Conservation (phyloP, 2,329 filamentous ascomycete species). For the Ascochyta lentis region DNA sequence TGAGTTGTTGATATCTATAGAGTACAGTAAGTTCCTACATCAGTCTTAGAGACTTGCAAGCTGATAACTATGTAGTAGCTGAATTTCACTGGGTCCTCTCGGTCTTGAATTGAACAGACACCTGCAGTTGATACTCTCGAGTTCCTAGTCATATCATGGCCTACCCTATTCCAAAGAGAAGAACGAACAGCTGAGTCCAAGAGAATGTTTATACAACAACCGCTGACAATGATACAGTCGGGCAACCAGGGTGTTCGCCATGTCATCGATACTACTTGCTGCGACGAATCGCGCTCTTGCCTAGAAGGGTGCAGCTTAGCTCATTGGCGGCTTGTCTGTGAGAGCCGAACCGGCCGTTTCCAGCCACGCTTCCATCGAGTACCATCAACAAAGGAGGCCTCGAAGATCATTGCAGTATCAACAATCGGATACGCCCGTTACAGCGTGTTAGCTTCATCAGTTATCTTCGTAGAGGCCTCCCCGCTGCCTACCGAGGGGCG, state of each 20-base stretch:
- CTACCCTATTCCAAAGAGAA: not conserved
- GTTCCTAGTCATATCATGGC: not conserved
- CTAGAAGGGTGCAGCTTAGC: conserved; percentile 17
- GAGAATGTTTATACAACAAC: not conserved
- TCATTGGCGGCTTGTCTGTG: conserved; percentile 21
- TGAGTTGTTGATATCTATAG: not conserved
- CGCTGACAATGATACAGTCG: conserved; percentile 3
- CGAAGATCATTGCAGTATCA: conserved; percentile 3
- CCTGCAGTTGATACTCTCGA: not conserved
- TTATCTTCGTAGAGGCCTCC: not conserved
- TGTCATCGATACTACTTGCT: conserved; percentile 2
- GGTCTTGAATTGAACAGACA: not conserved
- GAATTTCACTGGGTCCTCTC: conserved; percentile 10
- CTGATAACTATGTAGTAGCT: conserved; percentile 28
- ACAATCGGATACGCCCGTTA: conserved; percentile 5
- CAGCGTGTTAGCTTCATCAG: conserved; percentile 2
- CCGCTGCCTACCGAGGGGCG: conserved; percentile 6
- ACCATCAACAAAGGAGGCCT: conserved; percentile 13
- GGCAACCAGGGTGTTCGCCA: not conserved
- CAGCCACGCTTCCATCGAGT: conserved; percentile 5
- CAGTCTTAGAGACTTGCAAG: not conserved
- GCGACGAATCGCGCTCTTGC: conserved; percentile 20
- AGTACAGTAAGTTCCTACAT: conserved; percentile 11
- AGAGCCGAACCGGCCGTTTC: conserved; percentile 20
- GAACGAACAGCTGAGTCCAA: not conserved